Conservation (phyloP, 192 early-diverging fungal genomes). For the Allomyces arbusculus region DNA sequence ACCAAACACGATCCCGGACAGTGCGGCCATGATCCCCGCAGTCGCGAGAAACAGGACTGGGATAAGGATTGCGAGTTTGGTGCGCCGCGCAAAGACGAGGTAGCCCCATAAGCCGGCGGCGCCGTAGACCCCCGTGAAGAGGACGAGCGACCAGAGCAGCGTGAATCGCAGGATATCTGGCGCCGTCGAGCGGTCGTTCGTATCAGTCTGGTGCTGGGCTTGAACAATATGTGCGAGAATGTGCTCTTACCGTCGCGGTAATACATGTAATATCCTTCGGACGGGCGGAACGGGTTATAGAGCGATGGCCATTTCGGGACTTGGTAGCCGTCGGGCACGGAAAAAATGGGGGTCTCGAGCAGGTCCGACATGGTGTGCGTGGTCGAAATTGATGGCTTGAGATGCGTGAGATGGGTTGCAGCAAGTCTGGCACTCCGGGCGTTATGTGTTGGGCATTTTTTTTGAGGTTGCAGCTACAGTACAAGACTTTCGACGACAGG, state of each 20-base stretch:
- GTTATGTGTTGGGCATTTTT: background rate
- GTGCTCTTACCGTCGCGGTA: slow-evolving; percentile 15
- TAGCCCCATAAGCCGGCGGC: slow-evolving; percentile 34
- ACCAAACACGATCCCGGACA: slow-evolving; percentile 19
- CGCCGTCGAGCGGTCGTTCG: background rate
- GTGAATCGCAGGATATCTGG: slow-evolving; percentile 40
- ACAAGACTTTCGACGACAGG: background rate
- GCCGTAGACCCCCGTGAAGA: slow-evolving; percentile 32
- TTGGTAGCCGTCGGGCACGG: slow-evolving; percentile 6
- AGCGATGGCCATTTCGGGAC: slow-evolving; percentile 28
- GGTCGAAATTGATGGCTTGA: no score
- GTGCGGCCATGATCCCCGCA: slow-evolving; percentile 13
- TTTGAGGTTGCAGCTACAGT: background rate
- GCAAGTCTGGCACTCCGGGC: background rate
- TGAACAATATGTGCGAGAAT: background rate
- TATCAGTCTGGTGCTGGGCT: background rate
- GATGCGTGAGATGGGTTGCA: background rate
- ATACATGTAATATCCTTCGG: slow-evolving; percentile 19
- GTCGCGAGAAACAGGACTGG: slow-evolving; percentile 13
- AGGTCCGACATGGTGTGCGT: no score
- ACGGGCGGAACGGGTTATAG: slow-evolving; percentile 27
- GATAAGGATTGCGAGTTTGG: slow-evolving; percentile 13
- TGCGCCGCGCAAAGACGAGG: slow-evolving; percentile 22
- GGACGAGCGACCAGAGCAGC: slow-evolving; percentile 37
- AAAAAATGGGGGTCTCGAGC: background rate